Evolutionary conservation across 2,329 filamentous ascomycete genomes (phyloP).

Genomic region (Fusarium sp.): DNA sequence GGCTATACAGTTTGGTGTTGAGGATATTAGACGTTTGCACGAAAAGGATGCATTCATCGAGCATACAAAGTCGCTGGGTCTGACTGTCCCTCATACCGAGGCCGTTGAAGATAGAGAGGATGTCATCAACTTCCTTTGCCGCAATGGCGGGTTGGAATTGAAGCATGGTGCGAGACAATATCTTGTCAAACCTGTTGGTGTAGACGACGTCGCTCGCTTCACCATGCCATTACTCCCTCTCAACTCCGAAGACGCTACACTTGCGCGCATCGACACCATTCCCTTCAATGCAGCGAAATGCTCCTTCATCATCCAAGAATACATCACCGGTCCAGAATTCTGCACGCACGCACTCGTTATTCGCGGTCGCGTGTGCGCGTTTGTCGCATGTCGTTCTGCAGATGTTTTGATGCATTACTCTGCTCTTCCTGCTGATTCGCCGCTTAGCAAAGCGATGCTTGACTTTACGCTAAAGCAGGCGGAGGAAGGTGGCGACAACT

Average conservation of each 20-base stretch:
- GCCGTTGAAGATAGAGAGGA: slow-evolving; percentile 65
- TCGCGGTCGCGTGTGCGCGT: slow-evolving; percentile 71
- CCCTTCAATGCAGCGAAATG: slow-evolving; percentile 55
- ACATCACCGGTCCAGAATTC: slow-evolving; percentile 70
- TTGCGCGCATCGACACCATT: slow-evolving; percentile 61
- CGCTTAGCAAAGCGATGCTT: slow-evolving; percentile 70
- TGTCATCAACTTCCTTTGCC: slow-evolving; percentile 64
- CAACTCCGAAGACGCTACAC: slow-evolving; percentile 63
- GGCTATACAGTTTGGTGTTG: slow-evolving; percentile 71
- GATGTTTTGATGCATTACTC: slow-evolving; percentile 75
- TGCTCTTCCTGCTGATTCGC: slow-evolving; percentile 65
- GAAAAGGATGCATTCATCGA: slow-evolving; percentile 74
- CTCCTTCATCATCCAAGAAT: slow-evolving; percentile 71
- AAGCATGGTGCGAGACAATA: slow-evolving; percentile 57
- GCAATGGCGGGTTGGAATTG: slow-evolving; percentile 35
- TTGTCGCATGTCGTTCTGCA: slow-evolving; percentile 73
- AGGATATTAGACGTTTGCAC: slow-evolving; percentile 68
- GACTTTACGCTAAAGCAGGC: slow-evolving; percentile 72
- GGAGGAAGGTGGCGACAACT: slow-evolving; percentile 56
- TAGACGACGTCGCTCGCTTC: slow-evolving; percentile 69
- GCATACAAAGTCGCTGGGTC: slow-evolving; percentile 64
- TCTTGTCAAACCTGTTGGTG: slow-evolving; percentile 73
- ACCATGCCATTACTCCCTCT: slow-evolving; percentile 75
- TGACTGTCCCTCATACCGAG: slow-evolving; percentile 65
- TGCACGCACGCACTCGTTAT: slow-evolving; percentile 78